Evolutionary conservation across 78 protist genomes (phyloP).

Genomic region (Pirum gemmata): DNA sequence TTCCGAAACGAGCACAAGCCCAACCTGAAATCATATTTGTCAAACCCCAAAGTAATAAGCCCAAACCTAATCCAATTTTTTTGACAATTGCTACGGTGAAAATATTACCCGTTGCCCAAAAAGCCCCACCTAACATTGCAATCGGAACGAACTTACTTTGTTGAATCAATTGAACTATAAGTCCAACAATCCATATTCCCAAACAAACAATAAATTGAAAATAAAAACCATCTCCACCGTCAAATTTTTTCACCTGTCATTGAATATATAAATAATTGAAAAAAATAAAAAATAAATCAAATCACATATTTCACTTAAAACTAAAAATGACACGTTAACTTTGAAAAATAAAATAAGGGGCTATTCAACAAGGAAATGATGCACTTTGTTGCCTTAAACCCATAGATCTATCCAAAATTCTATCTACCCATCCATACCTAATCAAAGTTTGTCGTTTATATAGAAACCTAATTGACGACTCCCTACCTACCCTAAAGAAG

Average conservation of each 20-base stretch:
- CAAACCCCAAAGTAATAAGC: conserved; percentile 69
- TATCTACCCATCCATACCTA: no score
- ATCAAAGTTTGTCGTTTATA: no score
- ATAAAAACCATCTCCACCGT: conserved; percentile 49
- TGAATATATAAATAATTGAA: no score
- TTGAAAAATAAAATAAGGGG: no score
- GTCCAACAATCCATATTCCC: conserved; percentile 49
- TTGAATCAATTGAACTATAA: background rate
- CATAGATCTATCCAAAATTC: no score
- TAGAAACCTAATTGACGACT: no score
- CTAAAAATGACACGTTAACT: no score
- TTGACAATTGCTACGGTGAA: conserved; percentile 66
- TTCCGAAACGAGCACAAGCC: conserved; percentile 55
- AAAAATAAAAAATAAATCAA: no score
- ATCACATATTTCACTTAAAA: no score
- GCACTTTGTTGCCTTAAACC: no score
- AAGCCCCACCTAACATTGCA: conserved; percentile 59
- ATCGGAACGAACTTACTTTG: conserved; percentile 36
- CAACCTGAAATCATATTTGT: conserved; percentile 50
- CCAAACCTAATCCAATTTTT: conserved; percentile 69
- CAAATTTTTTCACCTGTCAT: background rate
- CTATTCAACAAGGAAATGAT: no score
- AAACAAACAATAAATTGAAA: conserved; percentile 53
- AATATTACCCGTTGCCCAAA: conserved; percentile 63
- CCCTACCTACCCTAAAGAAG: no score